A percentile compares a stretch with the other conserved stretches of the same genome.
These are phyloP conservation scores for Yamadazyma phyllophila DNA, from an alignment of 805 yeast genomes.

Conservation along the genomic window DNA sequence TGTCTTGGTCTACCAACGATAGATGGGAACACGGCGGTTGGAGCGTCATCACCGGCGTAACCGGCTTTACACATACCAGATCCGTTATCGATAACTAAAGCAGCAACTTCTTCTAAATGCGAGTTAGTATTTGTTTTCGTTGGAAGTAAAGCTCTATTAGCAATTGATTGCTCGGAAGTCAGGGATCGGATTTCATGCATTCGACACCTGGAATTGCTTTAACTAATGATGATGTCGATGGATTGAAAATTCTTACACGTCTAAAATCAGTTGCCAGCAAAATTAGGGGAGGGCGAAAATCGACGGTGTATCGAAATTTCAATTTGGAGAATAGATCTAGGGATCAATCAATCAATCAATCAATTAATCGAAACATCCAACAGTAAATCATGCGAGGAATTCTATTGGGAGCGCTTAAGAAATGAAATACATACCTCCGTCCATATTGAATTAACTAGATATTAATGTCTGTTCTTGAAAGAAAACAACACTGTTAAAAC, in stretches of 20 bases:
- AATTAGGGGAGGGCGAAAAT: constrained; percentile 5
- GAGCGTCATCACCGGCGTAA: constrained; percentile 99
- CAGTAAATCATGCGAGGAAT: background rate
- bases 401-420: background rate
- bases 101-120: constrained; percentile 45
- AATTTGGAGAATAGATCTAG: background rate
- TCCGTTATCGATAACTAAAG: constrained; percentile 96
- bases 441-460: constrained; percentile 42
- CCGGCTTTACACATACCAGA: constrained; percentile 99
- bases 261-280: background rate
- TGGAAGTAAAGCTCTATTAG: too few relatives aligned
- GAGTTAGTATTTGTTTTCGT: constrained; percentile 19
- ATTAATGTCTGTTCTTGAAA: constrained; percentile 8
- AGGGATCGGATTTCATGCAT: too few relatives aligned
- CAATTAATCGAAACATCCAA: constrained; percentile 7
- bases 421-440: constrained; percentile 51
- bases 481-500: constrained; percentile 9
- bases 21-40: constrained; percentile 99
- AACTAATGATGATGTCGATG: background rate
- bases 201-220: too few relatives aligned
- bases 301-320: background rate
- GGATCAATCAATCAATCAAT: constrained; percentile 11
- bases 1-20: constrained; percentile 99
- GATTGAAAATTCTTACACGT: background rate
- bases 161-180: too few relatives aligned